Evolutionary conservation across 306 rosid species (phyloP).

Genomic region (Vachellia pachyceras): DNA sequence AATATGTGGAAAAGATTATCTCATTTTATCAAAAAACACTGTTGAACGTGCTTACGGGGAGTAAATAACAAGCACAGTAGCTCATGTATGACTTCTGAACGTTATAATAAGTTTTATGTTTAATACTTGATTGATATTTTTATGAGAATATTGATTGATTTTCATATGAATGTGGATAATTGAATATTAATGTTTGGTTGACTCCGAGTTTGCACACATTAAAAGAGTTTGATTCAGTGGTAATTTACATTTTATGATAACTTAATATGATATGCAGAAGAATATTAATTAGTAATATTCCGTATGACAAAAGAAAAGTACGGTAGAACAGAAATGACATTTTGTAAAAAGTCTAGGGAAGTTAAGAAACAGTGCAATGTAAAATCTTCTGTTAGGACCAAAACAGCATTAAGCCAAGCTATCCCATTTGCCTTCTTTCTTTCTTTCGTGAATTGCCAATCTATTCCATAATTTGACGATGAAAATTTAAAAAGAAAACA

Average conservation of each 20-base stretch:
- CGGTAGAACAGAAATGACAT: neutral
- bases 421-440: neutral
- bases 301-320: neutral
- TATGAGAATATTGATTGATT: neutral
- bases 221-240: neutral
- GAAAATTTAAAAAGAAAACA: neutral
- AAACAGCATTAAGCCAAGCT: neutral
- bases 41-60: too few species aligned
- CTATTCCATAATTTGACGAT: neutral
- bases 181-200: neutral
- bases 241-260: neutral
- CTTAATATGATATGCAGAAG: neutral
- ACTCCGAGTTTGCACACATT: neutral
- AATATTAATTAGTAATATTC: neutral
- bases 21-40: too few species aligned
- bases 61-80: too few species aligned
- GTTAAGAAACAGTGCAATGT: neutral
- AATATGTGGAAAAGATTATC: too few species aligned
- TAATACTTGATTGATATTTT: too few species aligned
- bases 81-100: neutral
- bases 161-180: neutral
- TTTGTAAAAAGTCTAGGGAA: neutral
- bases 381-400: neutral
- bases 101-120: neutral
- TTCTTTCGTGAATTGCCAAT: neutral